These are phyloP conservation scores for Rhodotorula babjevae DNA, from an alignment of 768 basidiomycete genomes.

Conservation along the genomic window DNA sequence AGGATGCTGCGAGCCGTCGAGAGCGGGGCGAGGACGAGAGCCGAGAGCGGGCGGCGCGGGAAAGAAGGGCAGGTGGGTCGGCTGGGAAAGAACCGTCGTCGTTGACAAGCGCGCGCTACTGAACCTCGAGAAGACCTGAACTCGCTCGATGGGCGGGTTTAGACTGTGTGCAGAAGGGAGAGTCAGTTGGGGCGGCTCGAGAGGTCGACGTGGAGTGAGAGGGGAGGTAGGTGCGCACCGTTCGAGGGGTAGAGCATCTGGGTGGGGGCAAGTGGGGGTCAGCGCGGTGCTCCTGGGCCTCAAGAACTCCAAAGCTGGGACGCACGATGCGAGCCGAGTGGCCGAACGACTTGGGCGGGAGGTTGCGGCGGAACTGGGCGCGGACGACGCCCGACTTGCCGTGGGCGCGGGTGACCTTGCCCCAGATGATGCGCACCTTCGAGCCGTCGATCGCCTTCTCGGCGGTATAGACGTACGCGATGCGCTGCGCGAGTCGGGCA, in stretches of 20 bases:
- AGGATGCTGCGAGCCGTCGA: too few species aligned
- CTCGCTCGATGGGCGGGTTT: background rate
- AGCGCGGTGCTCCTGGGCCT: background rate
- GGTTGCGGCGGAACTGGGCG: conserved; percentile 67
- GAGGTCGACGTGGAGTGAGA: background rate
- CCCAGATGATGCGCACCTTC: conserved; percentile 97
- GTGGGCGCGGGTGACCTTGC: conserved; percentile 48
- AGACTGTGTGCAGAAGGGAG: conserved; percentile 3
- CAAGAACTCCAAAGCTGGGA: background rate
- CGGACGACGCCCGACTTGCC: conserved; percentile 89
- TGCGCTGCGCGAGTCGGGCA: conserved; percentile 57
- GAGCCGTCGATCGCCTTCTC: conserved; percentile 90
- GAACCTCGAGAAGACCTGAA: background rate
- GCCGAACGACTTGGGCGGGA: conserved; percentile 91
- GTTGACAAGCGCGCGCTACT: background rate
- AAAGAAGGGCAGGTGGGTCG: too few species aligned
- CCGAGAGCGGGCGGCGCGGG: too few species aligned
- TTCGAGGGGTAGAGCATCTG: conserved; percentile 91
- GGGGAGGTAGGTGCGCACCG: conserved; percentile 43
- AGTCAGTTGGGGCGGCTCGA: background rate
- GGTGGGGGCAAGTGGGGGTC: conserved; percentile 3
- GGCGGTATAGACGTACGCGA: conserved; percentile 97
- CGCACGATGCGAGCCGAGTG: conserved; percentile 82
- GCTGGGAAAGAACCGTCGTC: background rate
- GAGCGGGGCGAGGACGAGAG: too few species aligned